Evolutionary conservation across 2,329 filamentous ascomycete species (phyloP).

Genomic region (Plectosphaerella plurivora): DNA sequence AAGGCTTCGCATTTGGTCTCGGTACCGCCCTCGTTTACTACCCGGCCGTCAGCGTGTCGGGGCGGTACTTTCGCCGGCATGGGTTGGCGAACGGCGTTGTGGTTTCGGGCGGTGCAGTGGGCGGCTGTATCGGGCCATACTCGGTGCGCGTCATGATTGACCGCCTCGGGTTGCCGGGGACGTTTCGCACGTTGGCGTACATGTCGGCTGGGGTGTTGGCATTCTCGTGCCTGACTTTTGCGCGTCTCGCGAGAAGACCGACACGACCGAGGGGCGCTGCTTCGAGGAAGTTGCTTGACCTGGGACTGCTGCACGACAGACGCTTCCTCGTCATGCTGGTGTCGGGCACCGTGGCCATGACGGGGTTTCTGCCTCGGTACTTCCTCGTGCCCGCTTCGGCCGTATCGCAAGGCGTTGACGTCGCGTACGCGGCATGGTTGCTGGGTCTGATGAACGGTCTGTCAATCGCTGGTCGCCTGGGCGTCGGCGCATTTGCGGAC

Average conservation of each 20-base stretch:
- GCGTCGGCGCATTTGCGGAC: neutral
- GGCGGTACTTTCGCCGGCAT: neutral
- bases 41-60: neutral
- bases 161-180: neutral
- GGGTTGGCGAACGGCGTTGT: neutral
- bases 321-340: neutral
- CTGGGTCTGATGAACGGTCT: neutral
- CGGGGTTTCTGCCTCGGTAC: neutral
- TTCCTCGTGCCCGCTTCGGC: neutral
- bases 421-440: neutral
- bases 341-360: constrained; percentile 1
- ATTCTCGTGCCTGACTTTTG: neutral
- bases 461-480: neutral
- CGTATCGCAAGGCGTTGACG: neutral
- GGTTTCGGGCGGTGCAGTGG: neutral
- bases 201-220: neutral
- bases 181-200: neutral
- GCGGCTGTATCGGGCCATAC: neutral
- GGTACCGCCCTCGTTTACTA: neutral
- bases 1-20: neutral
- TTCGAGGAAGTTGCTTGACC: neutral
- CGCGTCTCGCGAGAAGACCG: neutral
- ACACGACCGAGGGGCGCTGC: neutral
- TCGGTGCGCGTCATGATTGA: neutral
- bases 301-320: neutral